Conservation (phyloP, 2,329 filamentous ascomycete genomes). For the Aspergillus sp. region DNA sequence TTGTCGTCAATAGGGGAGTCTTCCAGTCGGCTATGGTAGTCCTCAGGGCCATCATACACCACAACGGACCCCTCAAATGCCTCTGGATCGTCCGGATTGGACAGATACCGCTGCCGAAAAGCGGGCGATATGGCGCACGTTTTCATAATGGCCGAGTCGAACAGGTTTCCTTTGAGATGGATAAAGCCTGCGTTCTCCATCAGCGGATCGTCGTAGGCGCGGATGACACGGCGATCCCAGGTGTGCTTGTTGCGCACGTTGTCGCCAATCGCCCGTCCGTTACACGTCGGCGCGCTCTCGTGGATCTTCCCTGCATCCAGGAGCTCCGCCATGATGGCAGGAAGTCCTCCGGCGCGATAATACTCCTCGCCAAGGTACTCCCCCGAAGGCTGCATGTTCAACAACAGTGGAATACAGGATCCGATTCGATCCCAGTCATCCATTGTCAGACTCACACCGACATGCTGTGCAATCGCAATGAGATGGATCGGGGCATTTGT, state of each 20-base stretch:
- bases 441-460: slow-evolving; percentile 50
- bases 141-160: slow-evolving; percentile 56
- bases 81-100: slow-evolving; percentile 46
- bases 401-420: slow-evolving; percentile 50
- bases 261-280: slow-evolving; percentile 45
- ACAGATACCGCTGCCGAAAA: slow-evolving; percentile 47
- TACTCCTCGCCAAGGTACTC: slow-evolving; percentile 56
- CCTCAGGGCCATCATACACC: slow-evolving; percentile 53
- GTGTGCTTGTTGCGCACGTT: slow-evolving; percentile 47
- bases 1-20: slow-evolving; percentile 41
- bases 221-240: slow-evolving; percentile 53
- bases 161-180: slow-evolving; percentile 50
- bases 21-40: slow-evolving; percentile 48
- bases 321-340: slow-evolving; percentile 55
- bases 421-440: slow-evolving; percentile 58
- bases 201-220: slow-evolving; percentile 45
- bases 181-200: slow-evolving; percentile 53
- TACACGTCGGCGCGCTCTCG: slow-evolving; percentile 46
- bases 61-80: slow-evolving; percentile 49
- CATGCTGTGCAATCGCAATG: slow-evolving; percentile 54
- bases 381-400: slow-evolving; percentile 57
- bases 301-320: slow-evolving; percentile 50
- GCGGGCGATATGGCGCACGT: slow-evolving; percentile 50
- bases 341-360: slow-evolving; percentile 53
- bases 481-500: slow-evolving; percentile 59